Evolutionary conservation across 805 yeast species (phyloP).

Genomic region (Candida mattraensis): DNA sequence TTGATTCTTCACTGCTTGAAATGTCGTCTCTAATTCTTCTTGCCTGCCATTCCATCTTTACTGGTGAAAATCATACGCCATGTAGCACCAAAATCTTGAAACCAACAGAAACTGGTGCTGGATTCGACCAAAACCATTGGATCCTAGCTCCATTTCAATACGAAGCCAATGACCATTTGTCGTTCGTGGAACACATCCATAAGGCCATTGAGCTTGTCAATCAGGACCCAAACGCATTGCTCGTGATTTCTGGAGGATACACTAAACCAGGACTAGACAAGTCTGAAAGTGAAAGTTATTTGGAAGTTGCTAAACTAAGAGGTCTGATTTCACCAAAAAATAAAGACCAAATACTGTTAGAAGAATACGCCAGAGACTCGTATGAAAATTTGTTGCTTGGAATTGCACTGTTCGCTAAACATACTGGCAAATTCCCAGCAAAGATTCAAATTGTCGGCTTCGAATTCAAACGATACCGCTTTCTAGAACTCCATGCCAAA

Average conservation of each 20-base stretch:
- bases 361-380: slow-evolving; percentile 77
- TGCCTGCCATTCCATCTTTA: slow-evolving; percentile 42
- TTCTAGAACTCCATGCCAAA: slow-evolving; percentile 52
- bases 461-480: slow-evolving; percentile 67
- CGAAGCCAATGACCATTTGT: slow-evolving; percentile 66
- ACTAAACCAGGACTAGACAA: slow-evolving; percentile 57
- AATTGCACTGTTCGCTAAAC: slow-evolving; percentile 50
- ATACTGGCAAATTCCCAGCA: slow-evolving; percentile 47
- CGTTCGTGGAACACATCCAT: slow-evolving; percentile 62
- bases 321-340: slow-evolving; percentile 18
- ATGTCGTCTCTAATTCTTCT: slow-evolving; percentile 41
- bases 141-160: slow-evolving; percentile 61
- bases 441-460: slow-evolving; percentile 65
- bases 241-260: slow-evolving; percentile 57
- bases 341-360: slow-evolving; percentile 42
- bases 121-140: slow-evolving; percentile 60
- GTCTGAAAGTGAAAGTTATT: slow-evolving; percentile 59
- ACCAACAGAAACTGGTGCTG: slow-evolving; percentile 35
- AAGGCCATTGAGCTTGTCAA: slow-evolving; percentile 40
- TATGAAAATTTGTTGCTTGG: slow-evolving; percentile 73
- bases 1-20: no score
- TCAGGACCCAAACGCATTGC: slow-evolving; percentile 18
- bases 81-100: slow-evolving; percentile 1
- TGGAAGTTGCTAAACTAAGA: slow-evolving; percentile 41
- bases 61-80: slow-evolving; percentile 6